Conservation (phyloP, 345 rosid genomes). For the Heritiera fomes region DNA sequence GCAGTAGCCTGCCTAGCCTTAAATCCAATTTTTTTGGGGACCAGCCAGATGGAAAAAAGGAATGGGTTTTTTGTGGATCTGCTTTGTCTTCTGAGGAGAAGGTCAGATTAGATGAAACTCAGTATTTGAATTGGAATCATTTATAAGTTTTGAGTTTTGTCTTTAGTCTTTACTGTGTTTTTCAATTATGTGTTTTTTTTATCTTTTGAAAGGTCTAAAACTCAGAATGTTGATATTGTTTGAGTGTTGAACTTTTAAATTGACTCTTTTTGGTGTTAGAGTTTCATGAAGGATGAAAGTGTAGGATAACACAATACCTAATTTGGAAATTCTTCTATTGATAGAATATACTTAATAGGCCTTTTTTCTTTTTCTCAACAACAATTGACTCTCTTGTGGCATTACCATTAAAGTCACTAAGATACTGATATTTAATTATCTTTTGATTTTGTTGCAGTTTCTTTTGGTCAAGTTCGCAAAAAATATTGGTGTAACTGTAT, state of each 20-base stretch:
- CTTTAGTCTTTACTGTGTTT: not conserved
- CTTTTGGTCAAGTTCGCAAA: constrained; percentile 58
- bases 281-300: not conserved
- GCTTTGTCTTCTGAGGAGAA: constrained; percentile 75
- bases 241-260: not conserved
- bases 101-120: constrained; percentile 44
- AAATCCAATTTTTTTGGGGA: constrained; percentile 33
- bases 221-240: not conserved
- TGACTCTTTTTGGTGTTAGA: constrained; percentile 1
- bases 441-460: constrained; percentile 38
- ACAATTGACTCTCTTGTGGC: not conserved
- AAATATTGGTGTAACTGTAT: constrained; percentile 53
- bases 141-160: not conserved
- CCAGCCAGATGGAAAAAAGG: constrained; percentile 32
- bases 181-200: too few species aligned
- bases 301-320: not conserved
- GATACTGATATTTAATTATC: constrained; percentile 6
- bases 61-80: constrained; percentile 82
- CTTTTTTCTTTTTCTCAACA: not conserved
- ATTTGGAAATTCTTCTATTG: not conserved
- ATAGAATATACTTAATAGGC: not conserved
- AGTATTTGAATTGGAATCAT: not conserved
- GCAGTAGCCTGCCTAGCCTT: constrained; percentile 40
- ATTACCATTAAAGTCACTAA: too few species aligned
- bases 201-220: not conserved